Evolutionary conservation across 257 asterid genomes (phyloP).

Genomic region (Nyctanthes arbortristis): DNA sequence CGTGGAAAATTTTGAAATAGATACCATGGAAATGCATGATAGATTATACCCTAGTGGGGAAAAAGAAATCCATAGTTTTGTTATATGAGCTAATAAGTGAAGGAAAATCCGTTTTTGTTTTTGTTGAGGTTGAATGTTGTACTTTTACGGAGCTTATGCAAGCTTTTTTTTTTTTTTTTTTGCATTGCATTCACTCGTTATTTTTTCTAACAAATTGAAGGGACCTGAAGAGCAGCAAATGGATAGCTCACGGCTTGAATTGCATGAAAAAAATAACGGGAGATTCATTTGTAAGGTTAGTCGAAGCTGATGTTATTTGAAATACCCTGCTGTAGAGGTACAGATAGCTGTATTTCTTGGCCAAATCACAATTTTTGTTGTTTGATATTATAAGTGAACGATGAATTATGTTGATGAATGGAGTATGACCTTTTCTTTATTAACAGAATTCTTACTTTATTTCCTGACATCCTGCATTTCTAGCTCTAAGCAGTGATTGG

Average conservation of each 20-base stretch:
- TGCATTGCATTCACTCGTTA: background rate
- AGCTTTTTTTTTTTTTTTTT: background rate
- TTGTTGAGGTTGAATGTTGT: background rate
- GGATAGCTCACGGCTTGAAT: conserved; percentile 16
- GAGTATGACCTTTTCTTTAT: no score
- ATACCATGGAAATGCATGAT: background rate
- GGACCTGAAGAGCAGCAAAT: conserved; percentile 6
- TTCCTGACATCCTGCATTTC: background rate
- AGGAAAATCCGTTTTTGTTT: background rate
- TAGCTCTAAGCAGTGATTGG: background rate
- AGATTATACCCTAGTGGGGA: background rate
- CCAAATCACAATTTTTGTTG: no score
- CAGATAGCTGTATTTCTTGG: background rate
- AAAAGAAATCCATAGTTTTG: no score
- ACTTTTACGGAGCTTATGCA: background rate
- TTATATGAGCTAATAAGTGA: background rate
- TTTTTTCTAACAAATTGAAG: background rate
- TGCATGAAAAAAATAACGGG: conserved; percentile 23
- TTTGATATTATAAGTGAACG: background rate
- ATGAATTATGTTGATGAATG: background rate
- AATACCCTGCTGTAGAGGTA: background rate
- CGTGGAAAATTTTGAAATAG: conserved; percentile 6
- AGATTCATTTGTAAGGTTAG: conserved; percentile 31
- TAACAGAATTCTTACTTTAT: background rate
- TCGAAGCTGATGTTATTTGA: background rate